phyloP scores from a whole-genome alignment of 2,329 filamentous ascomycete genomes.

The Exserohilum turcica region DNA sequence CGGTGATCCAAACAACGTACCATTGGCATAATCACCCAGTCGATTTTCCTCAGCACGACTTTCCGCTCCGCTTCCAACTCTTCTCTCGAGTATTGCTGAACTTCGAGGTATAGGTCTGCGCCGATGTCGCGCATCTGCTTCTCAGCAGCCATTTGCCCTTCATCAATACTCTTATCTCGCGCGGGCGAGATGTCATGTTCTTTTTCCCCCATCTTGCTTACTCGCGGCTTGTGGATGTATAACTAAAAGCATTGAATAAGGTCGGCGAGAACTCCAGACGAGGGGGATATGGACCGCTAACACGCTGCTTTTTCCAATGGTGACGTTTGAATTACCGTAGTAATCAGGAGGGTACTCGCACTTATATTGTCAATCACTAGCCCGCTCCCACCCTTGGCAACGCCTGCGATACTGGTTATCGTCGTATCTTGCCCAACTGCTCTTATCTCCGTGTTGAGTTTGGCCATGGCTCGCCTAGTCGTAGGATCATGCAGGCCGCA shows the following conservation, averaged over 20 bases:
- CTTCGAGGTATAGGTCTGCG: slow-evolving; percentile 54
- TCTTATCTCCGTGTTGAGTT: slow-evolving; percentile 16
- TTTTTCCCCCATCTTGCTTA: slow-evolving; percentile 30
- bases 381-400: slow-evolving; percentile 26
- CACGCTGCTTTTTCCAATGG: not conserved
- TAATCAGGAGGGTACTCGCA: not conserved
- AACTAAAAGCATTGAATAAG: not conserved
- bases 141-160: slow-evolving; percentile 35
- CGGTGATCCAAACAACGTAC: slow-evolving; percentile 27
- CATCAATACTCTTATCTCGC: slow-evolving; percentile 33
- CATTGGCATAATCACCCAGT: slow-evolving; percentile 56
- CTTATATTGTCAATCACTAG: slow-evolving; percentile 1
- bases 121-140: slow-evolving; percentile 52
- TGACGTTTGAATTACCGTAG: not conserved
- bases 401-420: slow-evolving; percentile 21
- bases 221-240: not conserved
- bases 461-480: slow-evolving; percentile 19
- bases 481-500: slow-evolving; percentile 19
- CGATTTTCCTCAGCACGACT: slow-evolving; percentile 51
- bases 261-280: not conserved
- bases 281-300: not conserved
- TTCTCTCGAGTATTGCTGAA: slow-evolving; percentile 50
- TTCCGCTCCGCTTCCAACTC: slow-evolving; percentile 52
- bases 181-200: slow-evolving; percentile 27
- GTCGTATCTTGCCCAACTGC: slow-evolving; percentile 7